Conservation (phyloP, 345 rosid genomes). For the Pistacia atlantica region DNA sequence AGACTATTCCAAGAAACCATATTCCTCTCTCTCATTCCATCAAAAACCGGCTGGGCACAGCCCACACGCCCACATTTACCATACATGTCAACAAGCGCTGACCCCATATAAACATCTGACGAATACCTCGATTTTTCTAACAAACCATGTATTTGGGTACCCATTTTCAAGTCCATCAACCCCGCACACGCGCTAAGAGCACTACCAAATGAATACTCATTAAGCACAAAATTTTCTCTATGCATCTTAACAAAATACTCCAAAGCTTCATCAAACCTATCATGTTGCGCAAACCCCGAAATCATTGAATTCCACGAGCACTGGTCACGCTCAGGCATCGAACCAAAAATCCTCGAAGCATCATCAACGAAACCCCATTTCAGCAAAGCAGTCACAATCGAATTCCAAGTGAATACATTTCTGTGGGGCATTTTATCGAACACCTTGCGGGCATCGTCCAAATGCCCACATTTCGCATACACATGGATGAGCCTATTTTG, state of each 20-base stretch:
- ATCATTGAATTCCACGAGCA: slow-evolving; percentile 87
- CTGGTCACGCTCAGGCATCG: slow-evolving; percentile 65
- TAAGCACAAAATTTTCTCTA: slow-evolving; percentile 42
- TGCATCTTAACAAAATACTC: slow-evolving; percentile 62
- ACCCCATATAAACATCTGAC: slow-evolving; percentile 64
- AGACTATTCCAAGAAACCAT: slow-evolving; percentile 90
- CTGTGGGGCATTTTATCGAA: slow-evolving; percentile 66
- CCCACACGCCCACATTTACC: slow-evolving; percentile 66
- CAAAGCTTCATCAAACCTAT: slow-evolving; percentile 61
- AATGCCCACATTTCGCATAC: slow-evolving; percentile 57
- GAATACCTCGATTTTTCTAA: slow-evolving; percentile 46
- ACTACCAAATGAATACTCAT: slow-evolving; percentile 72
- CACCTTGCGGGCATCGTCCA: slow-evolving; percentile 55
- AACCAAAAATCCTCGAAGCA: slow-evolving; percentile 46
- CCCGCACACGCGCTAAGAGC: slow-evolving; percentile 73
- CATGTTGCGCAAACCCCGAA: slow-evolving; percentile 71
- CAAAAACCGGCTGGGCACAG: slow-evolving; percentile 60
- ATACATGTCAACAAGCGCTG: slow-evolving; percentile 86
- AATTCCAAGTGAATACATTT: slow-evolving; percentile 75
- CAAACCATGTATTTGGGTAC: slow-evolving; percentile 74
- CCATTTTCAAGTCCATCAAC: slow-evolving; percentile 44
- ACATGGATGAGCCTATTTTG: slow-evolving; percentile 73
- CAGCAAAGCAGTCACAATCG: slow-evolving; percentile 48
- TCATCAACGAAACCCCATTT: slow-evolving; percentile 61
- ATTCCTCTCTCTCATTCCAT: slow-evolving; percentile 59